Percentiles rank a stretch among this genome's conserved stretches.
phyloP scores from a whole-genome alignment of 768 basidiomycete genomes.

The Gloeophyllum trabeum region DNA sequence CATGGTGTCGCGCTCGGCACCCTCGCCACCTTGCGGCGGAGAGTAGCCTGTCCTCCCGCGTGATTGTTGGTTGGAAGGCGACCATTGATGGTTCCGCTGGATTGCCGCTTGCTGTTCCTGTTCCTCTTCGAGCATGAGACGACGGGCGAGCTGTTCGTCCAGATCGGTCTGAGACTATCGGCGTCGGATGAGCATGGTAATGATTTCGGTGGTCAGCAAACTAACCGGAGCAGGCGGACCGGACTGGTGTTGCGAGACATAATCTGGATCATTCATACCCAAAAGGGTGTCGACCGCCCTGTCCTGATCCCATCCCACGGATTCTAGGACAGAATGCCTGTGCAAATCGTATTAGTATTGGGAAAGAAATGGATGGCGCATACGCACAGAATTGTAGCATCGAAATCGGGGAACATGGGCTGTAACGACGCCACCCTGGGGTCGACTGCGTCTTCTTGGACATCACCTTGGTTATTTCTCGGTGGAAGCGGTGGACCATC shows the following conservation, averaged over 20 bases:
- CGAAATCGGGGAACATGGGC: slow-evolving; percentile 75
- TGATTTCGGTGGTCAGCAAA: slow-evolving; percentile 1
- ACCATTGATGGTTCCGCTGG: slow-evolving; percentile 3
- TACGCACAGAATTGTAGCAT: slow-evolving; percentile 56
- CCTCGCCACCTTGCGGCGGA: slow-evolving; percentile 12
- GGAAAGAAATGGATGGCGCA: neutral
- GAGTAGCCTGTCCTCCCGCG: slow-evolving; percentile 7
- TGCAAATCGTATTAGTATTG: neutral
- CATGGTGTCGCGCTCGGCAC: slow-evolving; percentile 38
- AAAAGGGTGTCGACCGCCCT: slow-evolving; percentile 67
- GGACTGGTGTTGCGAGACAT: slow-evolving; percentile 29
- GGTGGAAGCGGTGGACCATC: neutral
- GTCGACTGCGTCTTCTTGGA: neutral
- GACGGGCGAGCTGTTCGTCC: slow-evolving; percentile 72
- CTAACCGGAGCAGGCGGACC: slow-evolving; percentile 18
- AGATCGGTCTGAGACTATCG: slow-evolving; percentile 51
- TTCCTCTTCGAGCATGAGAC: slow-evolving; percentile 54
- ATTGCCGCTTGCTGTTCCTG: slow-evolving; percentile 16
- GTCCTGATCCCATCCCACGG: slow-evolving; percentile 60
- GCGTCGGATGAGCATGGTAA: slow-evolving; percentile 2
- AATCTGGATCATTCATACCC: slow-evolving; percentile 80
- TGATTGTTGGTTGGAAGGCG: neutral
- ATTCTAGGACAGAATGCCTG: slow-evolving; percentile 63
- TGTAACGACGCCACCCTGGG: slow-evolving; percentile 21
- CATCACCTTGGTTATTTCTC: neutral